Base-by-base conservation (phyloP, 352 stramenopile genomes). In the Phytopythium cucurbitacearum region DNA sequence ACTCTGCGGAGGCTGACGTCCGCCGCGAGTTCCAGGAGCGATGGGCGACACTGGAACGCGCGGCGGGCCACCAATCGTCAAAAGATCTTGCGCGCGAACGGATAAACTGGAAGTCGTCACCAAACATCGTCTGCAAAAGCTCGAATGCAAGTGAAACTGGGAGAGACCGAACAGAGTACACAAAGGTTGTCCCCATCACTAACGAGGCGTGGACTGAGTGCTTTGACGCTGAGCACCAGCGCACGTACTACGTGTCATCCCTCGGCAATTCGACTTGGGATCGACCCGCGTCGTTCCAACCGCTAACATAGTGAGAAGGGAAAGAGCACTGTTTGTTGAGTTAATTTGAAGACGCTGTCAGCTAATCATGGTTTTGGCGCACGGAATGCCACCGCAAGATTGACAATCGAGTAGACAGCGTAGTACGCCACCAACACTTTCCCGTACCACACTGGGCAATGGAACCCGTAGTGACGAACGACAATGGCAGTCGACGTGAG, bases 371-470 rank as follows among this genome's bases (percentile, higher is more conserved):
- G 21, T 2, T 28, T 28, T 28, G 21, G 21, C 21, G 21, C 48
- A 40, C 55, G 60, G 39, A 83, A 70, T 13, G 80, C 77, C 16
- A 91, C 67, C 7, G 58, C 64, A 21, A 91, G 42, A 59, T 94
- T 91, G n/a, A 88, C 43, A 12, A 75, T 54, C 8, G 84, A 88
- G 60, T 92, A 94, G 41, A 85, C 43, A 21, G 60, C 56, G 60
- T 94, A 94, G 57, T 80, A 77, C 21, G 58, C 62, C 37, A 90
- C 71, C 28, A 92, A 75, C 43, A 87, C 40, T 53, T 79, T 85
- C 34, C 79, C 84, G 57, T 90, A 94, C 76, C 78, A 91, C 3
- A 53, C 34, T 2, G 82, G 82, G 39, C 82, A 91, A 32, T 53
- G 67, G 60, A 80, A 92, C 15, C 71, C 54, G 54, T 87, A 61